Percentiles rank a stretch among this genome's conserved stretches.
Evolutionary conservation across 1,139 yeast species (phyloP).

Genomic region (Taphrina populina): DNA sequence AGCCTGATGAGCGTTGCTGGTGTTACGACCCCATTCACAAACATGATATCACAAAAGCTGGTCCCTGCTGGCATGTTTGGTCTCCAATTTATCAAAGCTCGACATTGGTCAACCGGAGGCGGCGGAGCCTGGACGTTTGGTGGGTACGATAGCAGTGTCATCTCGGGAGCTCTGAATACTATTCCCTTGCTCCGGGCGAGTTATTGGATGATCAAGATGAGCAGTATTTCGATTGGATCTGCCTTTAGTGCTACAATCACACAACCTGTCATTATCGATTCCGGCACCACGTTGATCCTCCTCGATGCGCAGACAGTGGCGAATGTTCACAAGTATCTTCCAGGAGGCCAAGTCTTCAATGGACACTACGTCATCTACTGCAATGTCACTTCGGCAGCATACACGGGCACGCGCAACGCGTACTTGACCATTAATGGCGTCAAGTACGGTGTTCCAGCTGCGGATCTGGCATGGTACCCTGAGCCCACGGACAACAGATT

Average conservation of each 20-base stretch:
- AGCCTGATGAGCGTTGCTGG: conserved; percentile 10
- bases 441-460: conserved; percentile 30
- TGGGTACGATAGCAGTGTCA: conserved; percentile 76
- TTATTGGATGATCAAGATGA: conserved; percentile 95
- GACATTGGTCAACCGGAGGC: conserved; percentile 22
- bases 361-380: conserved; percentile 19
- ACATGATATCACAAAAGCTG: conserved; percentile 18
- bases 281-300: conserved; percentile 86
- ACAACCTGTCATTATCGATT: conserved; percentile 91
- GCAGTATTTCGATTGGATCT: conserved; percentile 88
- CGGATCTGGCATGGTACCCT: conserved; percentile 33
- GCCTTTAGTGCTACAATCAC: conserved; percentile 81
- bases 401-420: conserved; percentile 24
- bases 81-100: conserved; percentile 23
- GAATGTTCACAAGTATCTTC: conserved; percentile 17
- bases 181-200: conserved; percentile 98
- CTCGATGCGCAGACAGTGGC: conserved; percentile 14
- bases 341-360: conserved; percentile 25
- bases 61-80: conserved; percentile 18
- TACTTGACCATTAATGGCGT: conserved; percentile 24
- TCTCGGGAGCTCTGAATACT: conserved; percentile 80
- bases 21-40: conserved; percentile 16
- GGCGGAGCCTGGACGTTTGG: conserved; percentile 96
- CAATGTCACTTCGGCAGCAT: conserved; percentile 13
- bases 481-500: conserved; percentile 2